Base-by-base conservation (phyloP, 2,329 filamentous ascomycete species). In the Chaetomiaceae sp. region DNA sequence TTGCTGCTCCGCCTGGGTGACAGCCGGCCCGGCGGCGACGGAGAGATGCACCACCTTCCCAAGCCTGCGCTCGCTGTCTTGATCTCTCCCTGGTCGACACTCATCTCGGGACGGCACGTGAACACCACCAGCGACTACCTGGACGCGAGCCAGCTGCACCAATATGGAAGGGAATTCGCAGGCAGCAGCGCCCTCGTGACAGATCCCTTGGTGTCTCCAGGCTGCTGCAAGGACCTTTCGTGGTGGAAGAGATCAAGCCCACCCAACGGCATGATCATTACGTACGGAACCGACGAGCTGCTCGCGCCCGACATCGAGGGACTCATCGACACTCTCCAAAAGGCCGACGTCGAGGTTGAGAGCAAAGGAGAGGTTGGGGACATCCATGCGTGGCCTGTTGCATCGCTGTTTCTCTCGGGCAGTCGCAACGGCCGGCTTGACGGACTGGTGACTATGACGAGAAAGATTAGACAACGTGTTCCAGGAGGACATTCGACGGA, bases 341-440 rank as follows among this genome's bases (percentile, higher is more conserved):
- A 73, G 44, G 72, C 76, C 13, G 76, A 76, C 3, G 67, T 80
- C 30, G 65, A 75, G 33, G 74, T 86, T n/a, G 71, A 75, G 48
- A 74, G 73, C 49, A 72, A 79, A 60, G 79, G 81, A 61, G 82
- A 87, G 58, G 68, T 74, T 23, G 84, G 80, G 13, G 83, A 81
- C 3, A 83, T 93, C 51, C 89, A 95, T 66, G 88, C 85, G 10
- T 95, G 89, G 89, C 87, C 88, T 0, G 84, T 95, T 17, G 86
- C 85, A 9, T 74, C 74, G 41, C 61, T 81, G n/a, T 81, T 82
- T 60, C 64, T 83, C 23, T 74, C 77, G 39, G 70, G 67, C 41
- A 71, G 71, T 21, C 62, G 65, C n/a, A 68, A 73, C 30, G 68
- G 74, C 61, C 74, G 82, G 38, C 30, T 34, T 4, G 30, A 35